Conservation (phyloP, 1,284 basidiomycete species). For the Cronartium ribicola region DNA sequence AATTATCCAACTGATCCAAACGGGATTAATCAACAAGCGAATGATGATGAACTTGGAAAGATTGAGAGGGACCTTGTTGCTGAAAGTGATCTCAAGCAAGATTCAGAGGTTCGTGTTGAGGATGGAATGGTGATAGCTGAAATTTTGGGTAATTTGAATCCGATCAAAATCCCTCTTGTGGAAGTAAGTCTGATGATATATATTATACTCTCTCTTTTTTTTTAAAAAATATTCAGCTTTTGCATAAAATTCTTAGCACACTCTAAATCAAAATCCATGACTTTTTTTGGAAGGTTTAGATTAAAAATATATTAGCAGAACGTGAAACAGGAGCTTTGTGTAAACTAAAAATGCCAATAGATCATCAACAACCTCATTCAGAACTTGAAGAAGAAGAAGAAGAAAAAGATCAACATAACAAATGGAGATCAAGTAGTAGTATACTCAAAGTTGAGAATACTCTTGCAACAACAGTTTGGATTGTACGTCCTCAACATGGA, state of each 20-base stretch:
- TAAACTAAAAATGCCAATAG: not conserved
- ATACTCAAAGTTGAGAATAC: slow-evolving; percentile 42
- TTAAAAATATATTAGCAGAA: slow-evolving; percentile 12
- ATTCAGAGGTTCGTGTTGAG: slow-evolving; percentile 44
- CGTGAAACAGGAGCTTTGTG: slow-evolving; percentile 9
- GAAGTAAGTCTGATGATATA: slow-evolving; percentile 26
- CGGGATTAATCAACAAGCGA: not conserved
- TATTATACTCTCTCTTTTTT: slow-evolving; percentile 10
- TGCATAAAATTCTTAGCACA: no score
- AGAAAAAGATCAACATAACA: not conserved
- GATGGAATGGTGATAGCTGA: slow-evolving; percentile 44
- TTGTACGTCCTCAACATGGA: slow-evolving; percentile 46
- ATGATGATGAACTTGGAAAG: not conserved
- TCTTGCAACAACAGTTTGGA: slow-evolving; percentile 44
- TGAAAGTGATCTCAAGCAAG: slow-evolving; percentile 44
- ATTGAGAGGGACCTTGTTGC: slow-evolving; percentile 44
- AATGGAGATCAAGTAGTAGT: slow-evolving; percentile 2
- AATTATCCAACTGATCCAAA: slow-evolving; percentile 42
- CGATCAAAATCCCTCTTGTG: slow-evolving; percentile 41
- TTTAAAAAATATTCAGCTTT: no score
- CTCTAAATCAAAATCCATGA: no score
- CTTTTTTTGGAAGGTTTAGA: slow-evolving; percentile 35
- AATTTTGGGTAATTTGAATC: slow-evolving; percentile 44
- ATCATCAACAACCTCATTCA: not conserved
- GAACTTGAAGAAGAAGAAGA: no score